phyloP scores from a whole-genome alignment of 2,329 filamentous ascomycete species.

The Alternaria atra region DNA sequence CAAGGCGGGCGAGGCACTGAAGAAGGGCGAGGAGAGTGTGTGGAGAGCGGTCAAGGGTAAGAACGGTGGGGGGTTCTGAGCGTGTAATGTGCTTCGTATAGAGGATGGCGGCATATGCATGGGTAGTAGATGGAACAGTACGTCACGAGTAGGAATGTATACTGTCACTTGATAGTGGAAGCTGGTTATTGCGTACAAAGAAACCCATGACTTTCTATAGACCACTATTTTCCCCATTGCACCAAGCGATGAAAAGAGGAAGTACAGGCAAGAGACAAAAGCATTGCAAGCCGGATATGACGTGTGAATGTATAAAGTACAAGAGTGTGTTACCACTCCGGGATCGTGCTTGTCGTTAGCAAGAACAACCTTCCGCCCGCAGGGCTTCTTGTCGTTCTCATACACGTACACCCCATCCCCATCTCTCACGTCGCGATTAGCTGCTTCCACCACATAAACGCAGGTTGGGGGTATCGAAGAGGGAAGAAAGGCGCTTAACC shows the following conservation, averaged over 20 bases:
- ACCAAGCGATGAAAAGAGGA: constrained; percentile 48
- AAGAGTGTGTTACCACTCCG: constrained; percentile 50
- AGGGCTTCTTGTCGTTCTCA: constrained; percentile 50
- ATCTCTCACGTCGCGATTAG: constrained; percentile 43
- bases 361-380: constrained; percentile 54
- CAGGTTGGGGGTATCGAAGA: constrained; percentile 48
- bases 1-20: constrained; percentile 49
- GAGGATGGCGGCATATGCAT: neutral
- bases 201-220: constrained; percentile 50
- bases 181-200: constrained; percentile 24
- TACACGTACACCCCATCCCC: constrained; percentile 43
- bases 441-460: constrained; percentile 49
- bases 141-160: neutral
- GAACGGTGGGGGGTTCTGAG: constrained; percentile 14
- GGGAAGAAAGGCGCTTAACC: constrained; percentile 52
- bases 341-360: constrained; percentile 53
- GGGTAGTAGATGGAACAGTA: neutral
- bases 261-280: constrained; percentile 47
- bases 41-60: constrained; percentile 48
- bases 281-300: constrained; percentile 52
- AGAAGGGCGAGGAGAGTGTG: constrained; percentile 48
- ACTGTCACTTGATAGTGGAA: constrained; percentile 4
- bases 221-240: constrained; percentile 50
- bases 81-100: neutral
- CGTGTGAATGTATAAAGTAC: constrained; percentile 55